Base-by-base conservation (phyloP, 1,284 basidiomycete genomes). In the Ceratobasidium sp. region DNA sequence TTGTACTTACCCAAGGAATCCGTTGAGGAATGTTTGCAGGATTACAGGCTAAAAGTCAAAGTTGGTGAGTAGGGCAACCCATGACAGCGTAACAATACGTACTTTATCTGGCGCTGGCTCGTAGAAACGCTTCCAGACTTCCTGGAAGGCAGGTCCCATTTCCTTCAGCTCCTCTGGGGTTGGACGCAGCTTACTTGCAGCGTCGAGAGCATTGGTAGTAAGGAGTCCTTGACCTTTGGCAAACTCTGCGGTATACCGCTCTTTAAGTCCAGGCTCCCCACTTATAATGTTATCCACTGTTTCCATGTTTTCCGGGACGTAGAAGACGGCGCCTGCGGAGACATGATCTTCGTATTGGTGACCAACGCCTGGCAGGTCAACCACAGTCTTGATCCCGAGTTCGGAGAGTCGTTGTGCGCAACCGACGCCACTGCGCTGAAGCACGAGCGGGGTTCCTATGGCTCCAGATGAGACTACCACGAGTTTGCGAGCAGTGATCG, bases 311-410 rank as follows among this genome's bases (percentile, higher is more conserved):
- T 40, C 71, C 38, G 61, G 3, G 12, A 74, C 46, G 28, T 64
- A 33, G 33, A 48, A 74, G 38, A 33, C 2, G 1, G 26, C 1
- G 13, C 50, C n/a, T 9, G 13, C 13, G n/a, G 50, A 42, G 59
- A 42, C 33, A 28, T 61, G 75, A 87, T 90, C 90, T 82, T 88
- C 85, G 77, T 88, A 89, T 42, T 87, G 84, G 79, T 89, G 87
- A 7, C 91, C 91, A 0, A 92, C 90, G 3, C 90, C 90, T 3
- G 88, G 87, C 4, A 91, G 83, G 59, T 90, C 86, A 2, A 90
- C 87, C 20, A 87, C 38, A n/a, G 84, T 82, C 15, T 80, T 52
- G 28, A 92, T 82, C 1, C 85, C 86, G 64, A 85, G 81, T 67
- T 85, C 83, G 50, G 85, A 80, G 12, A 91, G 82, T 6, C 89